Evolutionary conservation across 306 rosid genomes (phyloP).

Genomic region (Crataegus laevigata): DNA sequence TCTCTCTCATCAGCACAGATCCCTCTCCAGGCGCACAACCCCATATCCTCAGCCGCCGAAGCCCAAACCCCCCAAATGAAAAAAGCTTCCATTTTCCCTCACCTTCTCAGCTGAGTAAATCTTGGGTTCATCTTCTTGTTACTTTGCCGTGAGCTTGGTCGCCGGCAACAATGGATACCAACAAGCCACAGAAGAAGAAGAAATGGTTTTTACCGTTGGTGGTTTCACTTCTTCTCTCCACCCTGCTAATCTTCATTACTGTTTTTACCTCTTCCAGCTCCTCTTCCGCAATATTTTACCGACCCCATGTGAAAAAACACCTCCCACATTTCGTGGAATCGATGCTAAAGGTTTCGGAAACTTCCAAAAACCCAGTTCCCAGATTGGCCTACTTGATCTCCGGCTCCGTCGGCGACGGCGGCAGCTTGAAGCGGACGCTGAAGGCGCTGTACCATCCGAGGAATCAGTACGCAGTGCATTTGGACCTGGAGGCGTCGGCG

Average conservation of each 20-base stretch:
- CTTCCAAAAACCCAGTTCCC: slow-evolving; percentile 35
- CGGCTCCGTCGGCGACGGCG: slow-evolving; percentile 64
- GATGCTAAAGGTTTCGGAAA: slow-evolving; percentile 26
- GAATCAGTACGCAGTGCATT: slow-evolving; percentile 59
- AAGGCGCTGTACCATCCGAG: slow-evolving; percentile 68
- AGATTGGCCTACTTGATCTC: slow-evolving; percentile 70
- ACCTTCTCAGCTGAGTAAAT: background rate
- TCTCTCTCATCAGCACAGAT: background rate
- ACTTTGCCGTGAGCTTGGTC: background rate
- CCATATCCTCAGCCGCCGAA: background rate
- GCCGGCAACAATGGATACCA: slow-evolving; percentile 31
- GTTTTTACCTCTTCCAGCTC: slow-evolving; percentile 24
- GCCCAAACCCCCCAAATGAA: background rate
- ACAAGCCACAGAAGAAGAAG: slow-evolving; percentile 37
- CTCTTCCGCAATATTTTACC: slow-evolving; percentile 15
- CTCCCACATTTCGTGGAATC: slow-evolving; percentile 51
- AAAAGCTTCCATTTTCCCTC: background rate
- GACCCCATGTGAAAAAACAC: slow-evolving; percentile 11
- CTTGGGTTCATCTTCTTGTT: background rate
- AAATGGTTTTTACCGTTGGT: slow-evolving; percentile 43
- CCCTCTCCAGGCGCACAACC: background rate
- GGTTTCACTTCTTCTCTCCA: slow-evolving; percentile 27
- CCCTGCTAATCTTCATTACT: slow-evolving; percentile 27
- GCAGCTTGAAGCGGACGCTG: slow-evolving; percentile 59
- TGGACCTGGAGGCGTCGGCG: slow-evolving; percentile 60